phyloP scores from a whole-genome alignment of 83 land plant genomes.

The Isoetes engelmannii region DNA sequence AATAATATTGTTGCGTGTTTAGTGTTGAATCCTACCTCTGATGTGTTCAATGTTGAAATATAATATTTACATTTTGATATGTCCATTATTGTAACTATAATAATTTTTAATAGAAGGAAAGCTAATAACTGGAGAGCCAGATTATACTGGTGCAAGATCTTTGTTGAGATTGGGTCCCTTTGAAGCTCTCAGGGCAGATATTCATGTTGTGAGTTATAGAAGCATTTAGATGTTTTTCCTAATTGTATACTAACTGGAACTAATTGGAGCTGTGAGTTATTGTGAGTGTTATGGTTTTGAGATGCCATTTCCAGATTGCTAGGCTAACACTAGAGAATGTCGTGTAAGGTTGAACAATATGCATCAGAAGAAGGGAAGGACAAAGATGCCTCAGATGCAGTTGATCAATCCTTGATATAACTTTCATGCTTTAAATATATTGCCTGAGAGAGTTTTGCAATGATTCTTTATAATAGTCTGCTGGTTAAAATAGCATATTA shows the following conservation, averaged over 20 bases:
- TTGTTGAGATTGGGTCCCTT: constrained; percentile 35
- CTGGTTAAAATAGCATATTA: too few relatives aligned
- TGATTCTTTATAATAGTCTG: too few relatives aligned
- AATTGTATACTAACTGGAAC: background rate
- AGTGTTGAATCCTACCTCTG: background rate
- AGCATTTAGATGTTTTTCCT: background rate
- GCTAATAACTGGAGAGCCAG: constrained; percentile 24
- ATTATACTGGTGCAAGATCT: constrained; percentile 31
- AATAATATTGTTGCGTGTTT: background rate
- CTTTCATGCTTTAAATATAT: too few relatives aligned
- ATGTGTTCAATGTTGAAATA: too few relatives aligned
- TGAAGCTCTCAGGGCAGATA: constrained; percentile 32
- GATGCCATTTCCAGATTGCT: too few relatives aligned
- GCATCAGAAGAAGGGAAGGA: constrained; percentile 86
- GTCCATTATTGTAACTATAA: background rate
- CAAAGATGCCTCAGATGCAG: constrained; percentile 61
- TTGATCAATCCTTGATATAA: constrained; percentile 87
- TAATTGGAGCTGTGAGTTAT: background rate
- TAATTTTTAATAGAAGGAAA: constrained; percentile 17
- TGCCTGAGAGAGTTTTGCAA: too few relatives aligned
- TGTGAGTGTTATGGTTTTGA: background rate
- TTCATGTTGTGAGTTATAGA: background rate
- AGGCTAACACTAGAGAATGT: too few relatives aligned
- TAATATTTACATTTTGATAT: background rate
- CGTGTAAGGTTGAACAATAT: constrained; percentile 82